Percentiles rank a stretch among this genome's conserved stretches.
These are phyloP conservation scores for Silene latifolia DNA, from an alignment of 148 eudicot genomes.

Conservation along the genomic window DNA sequence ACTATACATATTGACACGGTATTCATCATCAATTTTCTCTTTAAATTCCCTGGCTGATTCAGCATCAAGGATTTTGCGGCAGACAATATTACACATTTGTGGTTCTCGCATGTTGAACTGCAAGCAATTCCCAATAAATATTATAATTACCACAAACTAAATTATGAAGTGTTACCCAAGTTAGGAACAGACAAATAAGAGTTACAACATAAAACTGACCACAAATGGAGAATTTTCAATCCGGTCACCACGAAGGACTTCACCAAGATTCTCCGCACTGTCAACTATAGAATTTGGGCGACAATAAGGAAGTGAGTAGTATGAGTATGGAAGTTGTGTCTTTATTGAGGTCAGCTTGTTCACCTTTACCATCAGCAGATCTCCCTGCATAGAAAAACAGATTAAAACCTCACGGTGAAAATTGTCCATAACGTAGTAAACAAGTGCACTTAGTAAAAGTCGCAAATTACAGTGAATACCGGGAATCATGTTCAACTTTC, in stretches of 20 bases:
- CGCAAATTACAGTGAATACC: not conserved
- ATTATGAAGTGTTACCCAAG: not conserved
- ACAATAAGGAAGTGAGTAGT: slow-evolving; percentile 53
- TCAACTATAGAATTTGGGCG: slow-evolving; percentile 48
- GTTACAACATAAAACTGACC: slow-evolving; percentile 34
- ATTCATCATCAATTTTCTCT: slow-evolving; percentile 61
- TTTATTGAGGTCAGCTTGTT: slow-evolving; percentile 57
- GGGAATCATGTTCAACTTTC: not conserved
- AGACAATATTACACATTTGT: slow-evolving; percentile 49
- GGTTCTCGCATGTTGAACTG: slow-evolving; percentile 60
- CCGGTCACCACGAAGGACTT: slow-evolving; percentile 68
- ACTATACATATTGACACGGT: slow-evolving; percentile 50
- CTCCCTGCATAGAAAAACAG: slow-evolving; percentile 37
- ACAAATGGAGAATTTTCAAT: slow-evolving; percentile 58
- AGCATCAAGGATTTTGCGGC: slow-evolving; percentile 42
- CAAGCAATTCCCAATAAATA: not conserved
- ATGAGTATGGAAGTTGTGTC: slow-evolving; percentile 65
- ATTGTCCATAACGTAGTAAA: not conserved
- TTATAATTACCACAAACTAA: not conserved
- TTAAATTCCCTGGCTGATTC: slow-evolving; percentile 53
- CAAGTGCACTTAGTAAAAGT: not conserved
- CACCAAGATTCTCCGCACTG: slow-evolving; percentile 66
- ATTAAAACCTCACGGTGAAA: not conserved
- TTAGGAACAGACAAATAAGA: not conserved
- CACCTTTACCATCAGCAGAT: slow-evolving; percentile 49